Evolutionary conservation across 208 protist genomes (phyloP).

Genomic region (Acanthamoeba triangularis): DNA sequence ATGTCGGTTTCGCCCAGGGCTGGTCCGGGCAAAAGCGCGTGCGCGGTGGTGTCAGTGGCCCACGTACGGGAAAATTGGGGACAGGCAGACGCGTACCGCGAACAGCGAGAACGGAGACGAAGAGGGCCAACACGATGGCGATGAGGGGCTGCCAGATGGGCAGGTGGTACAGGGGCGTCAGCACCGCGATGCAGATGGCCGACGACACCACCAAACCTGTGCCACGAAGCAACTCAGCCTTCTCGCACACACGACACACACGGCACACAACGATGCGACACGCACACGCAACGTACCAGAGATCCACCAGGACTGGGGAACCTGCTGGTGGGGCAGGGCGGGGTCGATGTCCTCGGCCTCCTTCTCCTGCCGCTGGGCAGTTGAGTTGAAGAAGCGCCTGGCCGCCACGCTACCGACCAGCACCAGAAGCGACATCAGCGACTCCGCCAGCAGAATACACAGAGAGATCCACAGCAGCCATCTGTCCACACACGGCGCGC

Average conservation of each 20-base stretch:
- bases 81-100: conserved; percentile 37
- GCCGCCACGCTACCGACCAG: neutral
- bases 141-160: conserved; percentile 75
- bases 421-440: conserved; percentile 77
- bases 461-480: conserved; percentile 86
- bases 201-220: conserved; percentile 78
- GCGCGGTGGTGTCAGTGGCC: too few relatives aligned
- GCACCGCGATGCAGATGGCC: conserved; percentile 68
- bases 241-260: neutral
- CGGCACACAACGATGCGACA: too few relatives aligned
- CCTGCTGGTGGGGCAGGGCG: conserved; percentile 72
- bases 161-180: conserved; percentile 82
- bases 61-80: neutral
- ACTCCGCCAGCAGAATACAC: conserved; percentile 83
- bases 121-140: conserved; percentile 77
- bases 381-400: neutral
- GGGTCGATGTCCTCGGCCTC: conserved; percentile 71
- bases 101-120: conserved; percentile 82
- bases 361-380: neutral
- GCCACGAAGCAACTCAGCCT: neutral
- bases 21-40: neutral
- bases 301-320: conserved; percentile 81
- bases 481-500: neutral
- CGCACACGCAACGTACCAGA: neutral
- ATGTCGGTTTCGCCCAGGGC: conserved; percentile 87